Conservation (phyloP, 75 land plant species). For the Isoetes taiwanensis region DNA sequence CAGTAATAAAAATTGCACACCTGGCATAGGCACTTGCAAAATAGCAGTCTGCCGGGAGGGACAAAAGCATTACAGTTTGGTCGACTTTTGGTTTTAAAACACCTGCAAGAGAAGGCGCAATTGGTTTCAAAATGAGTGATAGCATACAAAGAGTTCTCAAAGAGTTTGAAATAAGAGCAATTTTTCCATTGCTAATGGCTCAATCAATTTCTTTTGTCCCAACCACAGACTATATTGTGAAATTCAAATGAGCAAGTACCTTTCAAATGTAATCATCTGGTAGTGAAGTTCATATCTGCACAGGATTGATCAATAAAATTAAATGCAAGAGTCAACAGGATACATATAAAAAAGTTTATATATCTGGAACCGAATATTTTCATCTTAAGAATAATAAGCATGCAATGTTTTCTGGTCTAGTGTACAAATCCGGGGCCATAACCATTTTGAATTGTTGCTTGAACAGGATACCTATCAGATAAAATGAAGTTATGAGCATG, state of each 20-base stretch:
- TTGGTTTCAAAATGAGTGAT: too few species aligned
- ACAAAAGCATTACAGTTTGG: constrained; percentile 99
- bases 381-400: constrained; percentile 4
- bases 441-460: constrained; percentile 70
- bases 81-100: constrained; percentile 84
- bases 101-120: constrained; percentile 41
- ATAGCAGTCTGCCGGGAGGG: constrained; percentile 88
- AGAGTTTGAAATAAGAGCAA: too few species aligned
- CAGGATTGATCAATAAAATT: neutral
- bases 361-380: neutral
- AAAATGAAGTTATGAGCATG: neutral
- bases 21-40: constrained; percentile 99
- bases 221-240: too few species aligned
- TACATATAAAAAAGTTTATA: neutral
- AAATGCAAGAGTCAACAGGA: neutral
- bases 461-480: constrained; percentile 56
- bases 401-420: constrained; percentile 87
- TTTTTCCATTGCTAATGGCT: too few species aligned
- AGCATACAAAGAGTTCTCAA: too few species aligned
- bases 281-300: constrained; percentile 95
- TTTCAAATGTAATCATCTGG: constrained; percentile 96
- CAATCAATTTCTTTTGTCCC: too few species aligned
- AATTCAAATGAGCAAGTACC: too few species aligned
- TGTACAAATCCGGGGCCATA: constrained; percentile 93
- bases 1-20: constrained; percentile 14